These are phyloP conservation scores for Linum tenue DNA, from an alignment of 345 rosid species.

Conservation along the genomic window DNA sequence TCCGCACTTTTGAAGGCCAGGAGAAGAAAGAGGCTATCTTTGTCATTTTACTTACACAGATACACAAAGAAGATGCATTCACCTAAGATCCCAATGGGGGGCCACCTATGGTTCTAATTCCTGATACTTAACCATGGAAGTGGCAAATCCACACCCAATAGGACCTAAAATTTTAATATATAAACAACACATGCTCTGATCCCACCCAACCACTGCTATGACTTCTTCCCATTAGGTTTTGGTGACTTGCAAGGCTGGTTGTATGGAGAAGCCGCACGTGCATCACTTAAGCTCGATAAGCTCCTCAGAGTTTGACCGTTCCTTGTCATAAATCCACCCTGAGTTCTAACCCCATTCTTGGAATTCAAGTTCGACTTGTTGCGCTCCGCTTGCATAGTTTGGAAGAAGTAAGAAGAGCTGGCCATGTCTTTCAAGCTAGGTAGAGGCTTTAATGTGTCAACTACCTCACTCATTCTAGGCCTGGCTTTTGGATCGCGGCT, in stretches of 20 bases:
- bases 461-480: conserved; percentile 88
- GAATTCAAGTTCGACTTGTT: conserved; percentile 20
- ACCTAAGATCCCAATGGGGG: conserved; percentile 1
- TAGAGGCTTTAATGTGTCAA: conserved; percentile 57
- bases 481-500: conserved; percentile 87
- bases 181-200: neutral
- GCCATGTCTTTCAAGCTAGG: conserved; percentile 92
- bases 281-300: conserved; percentile 44
- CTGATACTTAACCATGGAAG: neutral
- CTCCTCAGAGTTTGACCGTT: conserved; percentile 68
- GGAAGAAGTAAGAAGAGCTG: conserved; percentile 67
- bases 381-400: conserved; percentile 29
- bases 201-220: conserved; percentile 11
- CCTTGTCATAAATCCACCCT: conserved; percentile 55
- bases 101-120: conserved; percentile 13
- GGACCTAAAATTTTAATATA: neutral
- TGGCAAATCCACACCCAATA: conserved; percentile 3
- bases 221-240: conserved; percentile 48
- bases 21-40: conserved; percentile 3
- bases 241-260: conserved; percentile 48
- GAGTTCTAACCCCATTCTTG: conserved; percentile 48
- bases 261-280: conserved; percentile 40
- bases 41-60: conserved; percentile 4
- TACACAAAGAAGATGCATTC: conserved; percentile 7
- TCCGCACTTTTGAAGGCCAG: neutral